Percentiles rank a stretch among this genome's conserved stretches.
Conservation (phyloP, 345 rosid species). For the Viola odorata region DNA sequence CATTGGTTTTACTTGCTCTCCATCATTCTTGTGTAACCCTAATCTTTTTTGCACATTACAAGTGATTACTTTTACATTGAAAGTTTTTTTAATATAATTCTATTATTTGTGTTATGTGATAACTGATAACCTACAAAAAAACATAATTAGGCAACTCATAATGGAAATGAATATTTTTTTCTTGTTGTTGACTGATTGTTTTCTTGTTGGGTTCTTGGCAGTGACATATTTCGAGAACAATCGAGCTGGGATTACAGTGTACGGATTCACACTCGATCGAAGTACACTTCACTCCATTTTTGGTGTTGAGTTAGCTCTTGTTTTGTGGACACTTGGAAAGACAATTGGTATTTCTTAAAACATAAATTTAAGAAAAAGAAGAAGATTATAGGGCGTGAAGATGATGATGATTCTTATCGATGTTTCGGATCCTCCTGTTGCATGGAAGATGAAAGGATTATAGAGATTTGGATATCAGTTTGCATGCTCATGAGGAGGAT, state of each 20-base stretch:
- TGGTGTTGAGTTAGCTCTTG: slow-evolving; percentile 77
- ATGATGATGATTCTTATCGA: background rate
- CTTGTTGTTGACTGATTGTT: too few relatives aligned
- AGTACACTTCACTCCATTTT: slow-evolving; percentile 78
- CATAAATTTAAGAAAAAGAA: background rate
- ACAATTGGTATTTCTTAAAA: slow-evolving; percentile 62
- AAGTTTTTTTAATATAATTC: too few relatives aligned
- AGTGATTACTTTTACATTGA: too few relatives aligned
- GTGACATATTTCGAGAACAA: slow-evolving; percentile 94
- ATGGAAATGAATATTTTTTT: too few relatives aligned
- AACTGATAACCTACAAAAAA: too few relatives aligned
- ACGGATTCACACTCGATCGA: slow-evolving; percentile 73
- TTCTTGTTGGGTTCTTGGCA: slow-evolving; percentile 22
- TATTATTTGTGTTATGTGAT: too few relatives aligned
- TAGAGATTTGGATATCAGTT: too few relatives aligned
- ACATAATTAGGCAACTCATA: too few relatives aligned
- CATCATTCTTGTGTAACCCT: too few relatives aligned
- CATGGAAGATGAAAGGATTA: background rate
- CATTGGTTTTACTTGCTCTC: too few relatives aligned
- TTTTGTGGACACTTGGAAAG: slow-evolving; percentile 87
- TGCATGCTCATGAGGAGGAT: too few relatives aligned
- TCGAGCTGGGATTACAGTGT: slow-evolving; percentile 77
- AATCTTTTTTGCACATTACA: too few relatives aligned
- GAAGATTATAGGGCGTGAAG: background rate
- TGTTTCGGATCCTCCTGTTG: background rate